Evolutionary conservation across 345 rosid genomes (phyloP).

Genomic region (Limnanthes douglasii): DNA sequence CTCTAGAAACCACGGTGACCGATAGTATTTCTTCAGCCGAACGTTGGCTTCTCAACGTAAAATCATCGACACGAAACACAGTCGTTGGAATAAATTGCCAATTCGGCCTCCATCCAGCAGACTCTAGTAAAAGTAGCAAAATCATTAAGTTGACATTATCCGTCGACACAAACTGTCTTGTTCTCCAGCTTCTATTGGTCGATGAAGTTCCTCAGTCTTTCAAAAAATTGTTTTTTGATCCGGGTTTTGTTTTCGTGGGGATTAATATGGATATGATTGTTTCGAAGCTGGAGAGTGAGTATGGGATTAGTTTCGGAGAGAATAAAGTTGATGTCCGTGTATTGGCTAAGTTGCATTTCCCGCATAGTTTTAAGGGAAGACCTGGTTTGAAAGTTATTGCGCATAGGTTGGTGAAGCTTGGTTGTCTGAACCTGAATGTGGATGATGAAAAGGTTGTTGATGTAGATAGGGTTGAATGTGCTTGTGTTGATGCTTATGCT

Average conservation of each 20-base stretch:
- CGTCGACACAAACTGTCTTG: slow-evolving; percentile 14
- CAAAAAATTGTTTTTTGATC: slow-evolving; percentile 4
- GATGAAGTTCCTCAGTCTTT: slow-evolving; percentile 6
- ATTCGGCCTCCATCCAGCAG: slow-evolving; percentile 11
- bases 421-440: slow-evolving; percentile 1
- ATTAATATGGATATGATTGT: slow-evolving; percentile 9
- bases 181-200: slow-evolving; percentile 8
- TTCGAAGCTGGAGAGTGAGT: slow-evolving; percentile 8
- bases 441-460: slow-evolving; percentile 12
- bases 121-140: slow-evolving; percentile 7
- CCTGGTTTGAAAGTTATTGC: slow-evolving; percentile 19
- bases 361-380: slow-evolving; percentile 4
- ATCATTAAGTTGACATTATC: slow-evolving; percentile 14
- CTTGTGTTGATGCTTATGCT: slow-evolving; percentile 12
- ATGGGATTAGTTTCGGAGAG: slow-evolving; percentile 4
- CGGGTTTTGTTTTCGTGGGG: slow-evolving; percentile 11
- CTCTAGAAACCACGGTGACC: slow-evolving; percentile 5
- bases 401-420: not conserved
- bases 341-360: slow-evolving; percentile 9
- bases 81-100: slow-evolving; percentile 20
- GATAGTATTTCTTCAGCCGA: slow-evolving; percentile 1
- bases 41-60: slow-evolving; percentile 3
- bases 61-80: not conserved
- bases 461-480: slow-evolving; percentile 10
- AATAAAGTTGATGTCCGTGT: slow-evolving; percentile 10